Base-by-base conservation (phyloP, 1,284 basidiomycete species). In the Sporisorium reilianum region DNA sequence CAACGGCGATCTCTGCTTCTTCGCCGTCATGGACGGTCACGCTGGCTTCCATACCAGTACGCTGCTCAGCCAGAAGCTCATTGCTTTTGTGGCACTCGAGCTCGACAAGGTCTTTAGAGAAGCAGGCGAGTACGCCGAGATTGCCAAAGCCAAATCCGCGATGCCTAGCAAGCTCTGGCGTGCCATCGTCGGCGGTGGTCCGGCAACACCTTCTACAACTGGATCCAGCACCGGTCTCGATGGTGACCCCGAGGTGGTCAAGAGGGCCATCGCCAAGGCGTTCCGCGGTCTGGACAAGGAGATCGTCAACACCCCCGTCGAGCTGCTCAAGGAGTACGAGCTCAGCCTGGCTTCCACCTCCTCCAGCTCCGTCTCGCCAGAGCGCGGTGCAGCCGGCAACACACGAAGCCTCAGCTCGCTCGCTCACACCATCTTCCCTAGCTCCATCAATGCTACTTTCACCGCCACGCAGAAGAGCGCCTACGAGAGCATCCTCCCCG, bases 21-120 rank as follows among this genome's bases (percentile, higher is more conserved):
- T 93, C 79, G 88, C 92, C 1, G 91, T 97, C 28, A 91, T 95
- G 89, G 97, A 99, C 82, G 97, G 97, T 2, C 97, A 99, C 84
- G 88, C 90, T 1, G 97, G 94, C 1, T 88, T 82, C 72, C 89
- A 93, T 61, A 99, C 97, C 1, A 94, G 93, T 5, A 89, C 90
- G 62, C 88, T 97, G 30, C 90, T 99, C 32, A 91, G 92, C 2
- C 91, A 91, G 56, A 89, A 92, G 64, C 89, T 99, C 64, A 93
- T 98, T 68, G 93, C 93, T 34, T 92, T 93, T 12, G 90, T 97
- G 52, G 90, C 91, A 0, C 87, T 94, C 51, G 91, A 96, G 80
- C 89, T 99, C 28, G 86, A 87, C 44, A 85, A 85, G 22, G 83
- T 88, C 16, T 85, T 87, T 71, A 82, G 86, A n/a, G 87, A 82